Conservation (phyloP, 345 rosid species). For the Erodium maritimum region DNA sequence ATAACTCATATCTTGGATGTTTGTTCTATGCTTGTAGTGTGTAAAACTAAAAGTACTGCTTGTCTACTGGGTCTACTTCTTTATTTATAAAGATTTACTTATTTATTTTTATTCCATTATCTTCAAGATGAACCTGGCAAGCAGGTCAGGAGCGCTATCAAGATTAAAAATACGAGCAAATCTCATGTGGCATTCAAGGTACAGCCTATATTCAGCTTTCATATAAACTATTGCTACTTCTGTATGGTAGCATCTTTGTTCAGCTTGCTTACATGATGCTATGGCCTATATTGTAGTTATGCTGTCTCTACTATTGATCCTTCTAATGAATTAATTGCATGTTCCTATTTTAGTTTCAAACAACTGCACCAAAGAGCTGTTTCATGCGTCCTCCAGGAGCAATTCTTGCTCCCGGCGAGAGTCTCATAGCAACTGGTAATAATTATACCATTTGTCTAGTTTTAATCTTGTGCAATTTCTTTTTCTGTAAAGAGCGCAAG, state of each 20-base stretch:
- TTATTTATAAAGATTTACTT: background rate
- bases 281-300: too few species aligned
- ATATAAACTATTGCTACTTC: background rate
- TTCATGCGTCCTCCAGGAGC: conserved; percentile 99
- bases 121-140: conserved; percentile 93
- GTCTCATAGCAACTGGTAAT: conserved; percentile 82
- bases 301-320: background rate
- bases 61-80: background rate
- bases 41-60: background rate
- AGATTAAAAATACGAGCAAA: conserved; percentile 86
- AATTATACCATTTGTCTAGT: conserved; percentile 3
- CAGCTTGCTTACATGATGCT: background rate
- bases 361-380: conserved; percentile 97
- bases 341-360: conserved; percentile 63
- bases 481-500: background rate
- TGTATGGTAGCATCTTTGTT: background rate
- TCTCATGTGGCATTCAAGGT: conserved; percentile 95
- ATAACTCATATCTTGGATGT: background rate
- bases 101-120: background rate
- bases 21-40: too few species aligned
- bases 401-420: conserved; percentile 87
- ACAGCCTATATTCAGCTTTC: background rate
- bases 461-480: background rate
- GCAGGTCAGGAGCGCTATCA: conserved; percentile 91
- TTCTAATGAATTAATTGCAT: background rate